Percentiles rank a stretch among this genome's conserved stretches.
phyloP scores from a whole-genome alignment of 2,329 filamentous ascomycete species.

The Diaporthe vexans region DNA sequence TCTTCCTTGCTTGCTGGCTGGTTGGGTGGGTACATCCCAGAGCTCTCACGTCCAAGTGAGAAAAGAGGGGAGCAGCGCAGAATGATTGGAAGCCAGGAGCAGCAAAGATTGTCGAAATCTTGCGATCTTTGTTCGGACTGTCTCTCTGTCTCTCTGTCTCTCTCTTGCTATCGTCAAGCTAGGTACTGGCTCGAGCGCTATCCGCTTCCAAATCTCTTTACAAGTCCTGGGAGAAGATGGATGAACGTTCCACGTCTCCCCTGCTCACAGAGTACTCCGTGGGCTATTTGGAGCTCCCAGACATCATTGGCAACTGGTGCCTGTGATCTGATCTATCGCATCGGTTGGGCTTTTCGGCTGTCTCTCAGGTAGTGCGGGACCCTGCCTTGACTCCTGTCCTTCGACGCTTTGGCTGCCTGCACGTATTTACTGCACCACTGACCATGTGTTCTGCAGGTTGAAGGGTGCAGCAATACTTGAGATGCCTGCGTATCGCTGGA shows the following conservation, averaged over 20 bases:
- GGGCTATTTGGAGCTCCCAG: conserved; percentile 55
- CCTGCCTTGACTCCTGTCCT: conserved; percentile 34
- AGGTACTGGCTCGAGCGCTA: conserved; percentile 72
- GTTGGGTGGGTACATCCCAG: conserved; percentile 34
- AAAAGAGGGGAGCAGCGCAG: conserved; percentile 56
- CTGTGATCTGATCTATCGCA: conserved; percentile 44
- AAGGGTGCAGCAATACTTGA: conserved; percentile 19
- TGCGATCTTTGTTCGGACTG: conserved; percentile 47
- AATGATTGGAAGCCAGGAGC: conserved; percentile 50
- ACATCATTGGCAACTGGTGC: conserved; percentile 45
- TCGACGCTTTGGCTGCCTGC: conserved; percentile 37
- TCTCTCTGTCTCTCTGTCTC: conserved; percentile 48
- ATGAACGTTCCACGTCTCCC: conserved; percentile 34
- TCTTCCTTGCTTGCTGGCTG: conserved; percentile 13
- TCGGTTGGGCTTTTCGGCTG: conserved; percentile 45
- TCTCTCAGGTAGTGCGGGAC: conserved; percentile 41
- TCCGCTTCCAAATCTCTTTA: conserved; percentile 64
- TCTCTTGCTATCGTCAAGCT: conserved; percentile 81
- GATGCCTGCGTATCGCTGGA: conserved; percentile 27
- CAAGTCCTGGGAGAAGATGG: conserved; percentile 55
- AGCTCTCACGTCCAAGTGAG: conserved; percentile 52
- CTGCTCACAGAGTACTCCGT: conserved; percentile 46
- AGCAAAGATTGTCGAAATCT: conserved; percentile 54
- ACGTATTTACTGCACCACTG: conserved; percentile 37
- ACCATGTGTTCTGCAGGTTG: conserved; percentile 17